phyloP scores from a whole-genome alignment of 2,329 filamentous ascomycete genomes.

The Sarocladium oryzae region DNA sequence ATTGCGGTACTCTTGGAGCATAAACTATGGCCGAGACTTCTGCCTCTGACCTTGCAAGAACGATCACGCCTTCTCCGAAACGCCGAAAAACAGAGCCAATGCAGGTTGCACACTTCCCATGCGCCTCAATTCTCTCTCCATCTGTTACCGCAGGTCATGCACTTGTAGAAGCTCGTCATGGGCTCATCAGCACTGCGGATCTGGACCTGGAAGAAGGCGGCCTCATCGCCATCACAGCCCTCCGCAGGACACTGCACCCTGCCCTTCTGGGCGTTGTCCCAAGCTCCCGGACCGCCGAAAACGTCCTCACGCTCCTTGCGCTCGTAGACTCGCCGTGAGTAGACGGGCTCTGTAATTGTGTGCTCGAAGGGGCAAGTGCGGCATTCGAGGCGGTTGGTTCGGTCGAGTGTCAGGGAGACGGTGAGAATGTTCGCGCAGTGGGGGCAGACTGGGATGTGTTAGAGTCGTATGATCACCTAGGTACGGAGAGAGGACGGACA shows the following conservation, averaged over 20 bases:
- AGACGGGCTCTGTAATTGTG: conserved; percentile 71
- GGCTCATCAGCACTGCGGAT: conserved; percentile 97
- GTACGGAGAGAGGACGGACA: conserved; percentile 38
- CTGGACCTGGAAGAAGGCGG: conserved; percentile 94
- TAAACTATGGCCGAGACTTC: too few species aligned
- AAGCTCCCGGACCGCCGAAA: conserved; percentile 79
- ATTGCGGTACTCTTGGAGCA: too few species aligned
- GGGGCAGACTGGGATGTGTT: conserved; percentile 56
- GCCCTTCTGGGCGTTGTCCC: conserved; percentile 86
- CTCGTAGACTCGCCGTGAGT: conserved; percentile 75
- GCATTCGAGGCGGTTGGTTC: conserved; percentile 83
- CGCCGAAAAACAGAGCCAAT: not conserved
- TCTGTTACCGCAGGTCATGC: conserved; percentile 58
- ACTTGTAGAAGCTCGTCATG: conserved; percentile 95
- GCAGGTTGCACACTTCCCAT: too few species aligned
- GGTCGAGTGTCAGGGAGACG: conserved; percentile 52
- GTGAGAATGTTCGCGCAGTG: conserved; percentile 79
- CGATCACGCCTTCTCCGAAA: not conserved
- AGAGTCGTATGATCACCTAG: conserved; percentile 9
- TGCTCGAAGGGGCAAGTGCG: conserved; percentile 93
- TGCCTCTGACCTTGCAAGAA: not conserved
- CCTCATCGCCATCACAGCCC: conserved; percentile 73
- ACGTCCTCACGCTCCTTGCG: conserved; percentile 85
- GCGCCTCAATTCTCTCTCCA: conserved; percentile 62
- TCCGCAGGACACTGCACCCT: conserved; percentile 76